Conservation (phyloP, 495 filamentous ascomycete genomes). For the Daldinia loculata region DNA sequence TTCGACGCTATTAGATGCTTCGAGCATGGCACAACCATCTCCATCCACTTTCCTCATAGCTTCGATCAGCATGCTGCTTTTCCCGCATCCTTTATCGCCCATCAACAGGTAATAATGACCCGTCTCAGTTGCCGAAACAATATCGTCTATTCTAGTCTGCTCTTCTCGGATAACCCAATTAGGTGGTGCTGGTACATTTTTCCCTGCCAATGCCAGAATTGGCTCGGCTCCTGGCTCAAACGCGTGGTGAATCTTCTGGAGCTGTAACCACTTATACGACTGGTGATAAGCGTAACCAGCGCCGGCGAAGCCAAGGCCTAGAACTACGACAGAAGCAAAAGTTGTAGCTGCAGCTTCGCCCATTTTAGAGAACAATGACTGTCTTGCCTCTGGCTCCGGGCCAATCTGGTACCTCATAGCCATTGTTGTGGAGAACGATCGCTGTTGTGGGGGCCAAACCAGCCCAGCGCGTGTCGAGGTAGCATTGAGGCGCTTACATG, state of each 20-base stretch:
- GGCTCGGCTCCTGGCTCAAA: constrained; percentile 87
- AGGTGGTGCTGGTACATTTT: constrained; percentile 58
- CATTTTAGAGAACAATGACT: constrained; percentile 70
- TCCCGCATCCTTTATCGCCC: constrained; percentile 95
- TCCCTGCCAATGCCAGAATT: constrained; percentile 81
- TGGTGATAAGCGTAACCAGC: constrained; percentile 87
- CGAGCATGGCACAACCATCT: constrained; percentile 88
- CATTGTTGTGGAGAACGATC: constrained; percentile 37
- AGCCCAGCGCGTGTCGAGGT: constrained; percentile 21
- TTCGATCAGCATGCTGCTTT: constrained; percentile 93
- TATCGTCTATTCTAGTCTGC: constrained; percentile 78
- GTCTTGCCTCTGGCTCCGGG: constrained; percentile 43
- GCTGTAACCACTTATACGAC: constrained; percentile 88
- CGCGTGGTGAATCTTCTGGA: constrained; percentile 92
- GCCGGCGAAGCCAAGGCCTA: constrained; percentile 73
- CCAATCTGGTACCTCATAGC: constrained; percentile 26
- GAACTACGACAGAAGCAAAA: constrained; percentile 80
- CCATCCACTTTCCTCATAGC: constrained; percentile 92
- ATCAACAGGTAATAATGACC: constrained; percentile 95
- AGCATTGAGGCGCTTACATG: constrained; percentile 27
- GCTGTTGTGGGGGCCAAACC: constrained; percentile 32
- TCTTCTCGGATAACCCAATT: constrained; percentile 83
- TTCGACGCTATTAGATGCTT: constrained; percentile 93
- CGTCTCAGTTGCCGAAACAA: constrained; percentile 70
- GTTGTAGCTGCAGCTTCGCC: constrained; percentile 87